Base-by-base conservation (phyloP, 352 stramenopile genomes). In the Pythium biforme region DNA sequence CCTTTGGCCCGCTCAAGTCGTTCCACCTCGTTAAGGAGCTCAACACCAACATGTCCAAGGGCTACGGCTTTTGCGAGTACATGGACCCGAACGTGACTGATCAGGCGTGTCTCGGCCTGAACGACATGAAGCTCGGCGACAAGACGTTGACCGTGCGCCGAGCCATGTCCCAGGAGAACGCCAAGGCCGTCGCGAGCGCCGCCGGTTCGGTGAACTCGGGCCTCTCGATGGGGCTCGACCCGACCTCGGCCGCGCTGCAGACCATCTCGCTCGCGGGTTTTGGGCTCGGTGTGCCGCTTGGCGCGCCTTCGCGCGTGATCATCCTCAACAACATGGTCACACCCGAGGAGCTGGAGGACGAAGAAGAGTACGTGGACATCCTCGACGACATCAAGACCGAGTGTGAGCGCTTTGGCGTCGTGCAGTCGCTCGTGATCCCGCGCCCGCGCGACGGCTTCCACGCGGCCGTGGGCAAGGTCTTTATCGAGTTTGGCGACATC, bases 1-100 rank as follows among this genome's bases (percentile, higher is more conserved):
- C 97, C 1, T 99, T 99, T 75, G 97, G 97, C 1, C 72, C 83
- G 39, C 75, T 98, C 47, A 86, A 94, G 61, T 96, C 96, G 17
- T 98, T 99, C 77, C 94, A 99, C 68, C 81, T 99, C 45, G 95
- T 99, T 41, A 98, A 97, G 68, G 91, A 98, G 51, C 71, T 94
- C 22, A 90, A 88, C 40, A 86, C 83, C 0, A 96, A 94, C 53
- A 72, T 91, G 27, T 97, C 83, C 23, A 99, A 99, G 75, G 97
- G 97, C 58, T 99, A 99, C 75, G 97, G 89, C 27, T 99, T 99
- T 76, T 98, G 97, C 43, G 96, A 99, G 73, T 99, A 98, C 78
- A 73, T 92, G 49, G 94, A 99, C 71, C 73, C 84, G 23, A 82
- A 62, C 31, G 81, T 97, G 23, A 99, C 95, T 17, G 84, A 97